Conservation (phyloP, 2,329 filamentous ascomycete genomes). For the Xylaria sp. region DNA sequence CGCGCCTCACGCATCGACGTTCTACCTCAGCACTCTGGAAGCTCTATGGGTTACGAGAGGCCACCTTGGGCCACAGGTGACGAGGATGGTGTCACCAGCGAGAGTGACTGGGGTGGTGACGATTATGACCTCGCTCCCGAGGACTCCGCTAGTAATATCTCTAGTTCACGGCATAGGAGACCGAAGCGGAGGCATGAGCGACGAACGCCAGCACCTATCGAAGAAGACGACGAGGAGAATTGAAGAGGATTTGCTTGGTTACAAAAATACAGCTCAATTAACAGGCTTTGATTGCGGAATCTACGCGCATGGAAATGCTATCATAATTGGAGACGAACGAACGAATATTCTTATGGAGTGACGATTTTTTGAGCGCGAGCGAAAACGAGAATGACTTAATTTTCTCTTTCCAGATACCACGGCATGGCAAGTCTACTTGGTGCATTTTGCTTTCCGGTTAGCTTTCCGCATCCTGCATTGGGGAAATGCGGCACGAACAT, state of each 20-base stretch:
- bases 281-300: conserved; percentile 9
- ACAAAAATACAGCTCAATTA: background rate
- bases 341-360: conserved; percentile 25
- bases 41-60: conserved; percentile 59
- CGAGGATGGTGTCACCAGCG: conserved; percentile 59
- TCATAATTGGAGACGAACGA: conserved; percentile 18
- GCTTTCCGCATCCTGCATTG: conserved; percentile 13
- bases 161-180: conserved; percentile 72
- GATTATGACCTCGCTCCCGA: conserved; percentile 74
- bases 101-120: conserved; percentile 68
- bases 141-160: conserved; percentile 83
- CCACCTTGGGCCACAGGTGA: conserved; percentile 59
- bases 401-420: conserved; percentile 34
- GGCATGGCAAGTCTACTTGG: conserved; percentile 21
- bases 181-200: conserved; percentile 75
- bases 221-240: conserved; percentile 69
- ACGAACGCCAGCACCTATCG: conserved; percentile 76
- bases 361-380: conserved; percentile 21
- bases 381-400: conserved; percentile 22
- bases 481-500: conserved; percentile 17
- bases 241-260: conserved; percentile 25
- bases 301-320: conserved; percentile 8
- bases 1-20: conserved; percentile 62
- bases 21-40: conserved; percentile 60
- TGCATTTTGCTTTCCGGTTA: conserved; percentile 11